A percentile compares a stretch with the other conserved stretches of the same genome.
Conservation (phyloP, 352 stramenopile species). For the Phytophthora tentaculata region DNA sequence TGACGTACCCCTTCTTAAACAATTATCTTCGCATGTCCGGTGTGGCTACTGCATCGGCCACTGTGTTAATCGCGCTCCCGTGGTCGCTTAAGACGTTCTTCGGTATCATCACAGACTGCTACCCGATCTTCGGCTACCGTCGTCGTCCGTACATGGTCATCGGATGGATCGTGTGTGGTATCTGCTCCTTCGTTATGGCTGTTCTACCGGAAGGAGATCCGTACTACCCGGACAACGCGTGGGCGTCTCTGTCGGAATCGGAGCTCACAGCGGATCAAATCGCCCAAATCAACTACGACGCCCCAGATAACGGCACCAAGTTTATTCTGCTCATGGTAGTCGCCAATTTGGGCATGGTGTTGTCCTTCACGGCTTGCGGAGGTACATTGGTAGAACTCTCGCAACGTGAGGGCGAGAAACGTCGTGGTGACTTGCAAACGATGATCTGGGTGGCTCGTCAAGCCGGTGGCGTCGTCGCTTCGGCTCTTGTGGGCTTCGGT, state of each 20-base stretch:
- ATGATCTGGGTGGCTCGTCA: conserved; percentile 58
- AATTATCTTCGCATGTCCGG: conserved; percentile 62
- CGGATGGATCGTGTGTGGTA: conserved; percentile 52
- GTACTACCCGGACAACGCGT: conserved; percentile 60
- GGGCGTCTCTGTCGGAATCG: conserved; percentile 32
- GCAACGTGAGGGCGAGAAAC: conserved; percentile 58
- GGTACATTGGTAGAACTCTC: conserved; percentile 66
- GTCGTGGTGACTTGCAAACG: conserved; percentile 60
- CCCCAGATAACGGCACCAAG: conserved; percentile 47
- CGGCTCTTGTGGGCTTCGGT: conserved; percentile 58
- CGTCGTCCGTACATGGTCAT: conserved; percentile 86
- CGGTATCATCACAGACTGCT: conserved; percentile 85
- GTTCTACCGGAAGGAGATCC: conserved; percentile 43
- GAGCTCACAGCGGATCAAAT: conserved; percentile 52
- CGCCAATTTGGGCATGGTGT: conserved; percentile 59
- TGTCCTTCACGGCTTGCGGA: conserved; percentile 56
- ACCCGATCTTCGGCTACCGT: conserved; percentile 84
- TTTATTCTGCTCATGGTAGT: conserved; percentile 65
- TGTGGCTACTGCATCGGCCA: conserved; percentile 45
- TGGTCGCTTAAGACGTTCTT: conserved; percentile 88
- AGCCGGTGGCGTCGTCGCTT: conserved; percentile 47
- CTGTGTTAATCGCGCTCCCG: conserved; percentile 62
- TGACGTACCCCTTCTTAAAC: conserved; percentile 62
- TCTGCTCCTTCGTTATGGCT: conserved; percentile 50
- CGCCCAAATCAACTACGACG: conserved; percentile 51